phyloP scores from a whole-genome alignment of 805 yeast genomes.

The Zygosaccharomyces bisporus region DNA sequence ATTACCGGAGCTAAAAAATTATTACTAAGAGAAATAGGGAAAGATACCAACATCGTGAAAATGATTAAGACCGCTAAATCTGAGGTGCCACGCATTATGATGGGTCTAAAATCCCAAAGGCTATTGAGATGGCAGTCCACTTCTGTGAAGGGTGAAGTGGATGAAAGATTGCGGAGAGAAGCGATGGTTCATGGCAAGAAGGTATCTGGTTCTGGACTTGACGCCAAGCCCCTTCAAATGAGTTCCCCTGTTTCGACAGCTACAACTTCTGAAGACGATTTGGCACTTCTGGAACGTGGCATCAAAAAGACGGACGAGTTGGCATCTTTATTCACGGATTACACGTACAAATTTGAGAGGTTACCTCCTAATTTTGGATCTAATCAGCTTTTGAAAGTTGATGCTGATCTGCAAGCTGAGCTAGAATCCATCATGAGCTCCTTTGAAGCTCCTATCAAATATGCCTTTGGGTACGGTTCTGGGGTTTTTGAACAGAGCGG shows the following conservation, averaged over 20 bases:
- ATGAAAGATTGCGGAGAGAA: conserved; percentile 4
- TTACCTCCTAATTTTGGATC: conserved; percentile 56
- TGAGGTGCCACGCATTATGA: conserved; percentile 1
- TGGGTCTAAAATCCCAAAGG: not conserved
- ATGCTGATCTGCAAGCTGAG: conserved; percentile 41
- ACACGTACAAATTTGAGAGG: conserved; percentile 36
- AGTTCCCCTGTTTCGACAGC: not conserved
- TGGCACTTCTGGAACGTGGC: conserved; percentile 27
- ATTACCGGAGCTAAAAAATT: not conserved
- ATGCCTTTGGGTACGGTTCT: conserved; percentile 91
- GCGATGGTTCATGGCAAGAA: conserved; percentile 7
- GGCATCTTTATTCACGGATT: conserved; percentile 28
- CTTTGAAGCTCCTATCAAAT: conserved; percentile 69
- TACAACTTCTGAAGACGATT: conserved; percentile 12
- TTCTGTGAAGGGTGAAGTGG: conserved; percentile 4
- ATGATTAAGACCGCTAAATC: not conserved
- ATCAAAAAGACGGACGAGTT: conserved; percentile 25
- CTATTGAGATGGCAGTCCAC: conserved; percentile 9
- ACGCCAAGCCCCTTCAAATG: not conserved
- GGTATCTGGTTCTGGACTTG: not conserved
- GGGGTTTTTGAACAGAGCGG: conserved; percentile 82
- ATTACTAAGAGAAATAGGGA: not conserved
- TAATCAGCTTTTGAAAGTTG: conserved; percentile 53
- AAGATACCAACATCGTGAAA: not conserved
- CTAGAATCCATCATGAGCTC: conserved; percentile 49